A percentile compares a stretch with the other conserved stretches of the same genome.
Evolutionary conservation across 2,329 filamentous ascomycete genomes (phyloP).

Genomic region (Talaromyces pinophilus): DNA sequence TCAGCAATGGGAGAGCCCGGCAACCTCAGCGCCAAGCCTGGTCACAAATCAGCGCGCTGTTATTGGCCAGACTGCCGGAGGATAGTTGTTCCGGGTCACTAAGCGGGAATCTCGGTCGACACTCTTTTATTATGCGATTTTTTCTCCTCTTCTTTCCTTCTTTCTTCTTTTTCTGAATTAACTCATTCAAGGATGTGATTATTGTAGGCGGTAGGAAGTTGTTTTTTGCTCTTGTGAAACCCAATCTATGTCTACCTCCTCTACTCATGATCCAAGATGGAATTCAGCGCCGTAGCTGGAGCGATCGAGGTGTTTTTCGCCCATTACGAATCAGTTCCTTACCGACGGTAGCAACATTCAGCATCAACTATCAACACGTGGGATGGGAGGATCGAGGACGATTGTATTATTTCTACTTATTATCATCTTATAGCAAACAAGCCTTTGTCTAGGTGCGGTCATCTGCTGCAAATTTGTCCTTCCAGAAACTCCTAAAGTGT

Average conservation of each 20-base stretch:
- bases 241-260: conserved; percentile 56
- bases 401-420: background rate
- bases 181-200: conserved; percentile 64
- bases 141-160: conserved; percentile 36
- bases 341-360: conserved; percentile 65
- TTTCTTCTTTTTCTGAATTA: conserved; percentile 42
- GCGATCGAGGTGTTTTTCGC: conserved; percentile 54
- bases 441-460: conserved; percentile 39
- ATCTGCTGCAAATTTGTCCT: conserved; percentile 48
- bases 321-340: conserved; percentile 65
- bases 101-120: conserved; percentile 4
- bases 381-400: background rate
- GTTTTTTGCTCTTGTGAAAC: conserved; percentile 23
- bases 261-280: conserved; percentile 65
- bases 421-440: background rate
- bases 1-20: conserved; percentile 32
- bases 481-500: conserved; percentile 57
- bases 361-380: background rate
- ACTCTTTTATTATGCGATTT: conserved; percentile 28
- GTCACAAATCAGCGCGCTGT: conserved; percentile 41
- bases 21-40: conserved; percentile 22
- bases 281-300: conserved; percentile 64
- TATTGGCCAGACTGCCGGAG: conserved; percentile 43
- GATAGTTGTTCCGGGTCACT: conserved; percentile 32
- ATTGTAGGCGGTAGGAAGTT: conserved; percentile 62